Percentiles rank a stretch among this genome's conserved stretches.
Conservation (phyloP, 495 filamentous ascomycete species). For the Lentithecium fluviatile region DNA sequence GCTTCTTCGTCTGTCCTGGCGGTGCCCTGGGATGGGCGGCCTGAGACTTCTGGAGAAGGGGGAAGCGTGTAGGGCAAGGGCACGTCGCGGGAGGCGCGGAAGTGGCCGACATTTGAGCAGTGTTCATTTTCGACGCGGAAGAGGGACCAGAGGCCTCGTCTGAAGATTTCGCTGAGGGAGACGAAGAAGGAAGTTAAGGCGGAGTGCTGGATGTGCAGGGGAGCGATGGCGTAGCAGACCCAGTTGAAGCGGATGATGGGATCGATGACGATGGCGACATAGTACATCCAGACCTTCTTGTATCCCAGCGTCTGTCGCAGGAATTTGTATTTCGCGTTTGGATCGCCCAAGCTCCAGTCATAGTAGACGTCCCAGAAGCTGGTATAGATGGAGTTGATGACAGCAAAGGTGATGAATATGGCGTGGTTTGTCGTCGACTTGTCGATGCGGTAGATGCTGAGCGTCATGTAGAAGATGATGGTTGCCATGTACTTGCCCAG, state of each 20-base stretch:
- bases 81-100: constrained; percentile 78
- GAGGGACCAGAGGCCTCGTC: constrained; percentile 84
- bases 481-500: constrained; percentile 87
- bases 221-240: constrained; percentile 90
- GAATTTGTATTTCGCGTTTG: constrained; percentile 64
- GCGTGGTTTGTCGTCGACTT: constrained; percentile 54
- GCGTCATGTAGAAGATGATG: constrained; percentile 70
- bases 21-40: not conserved
- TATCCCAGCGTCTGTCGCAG: constrained; percentile 79
- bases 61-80: constrained; percentile 73
- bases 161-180: constrained; percentile 69
- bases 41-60: constrained; percentile 24
- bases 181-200: constrained; percentile 74
- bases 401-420: constrained; percentile 74
- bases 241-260: constrained; percentile 91
- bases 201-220: constrained; percentile 73
- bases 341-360: constrained; percentile 87
- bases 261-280: constrained; percentile 77
- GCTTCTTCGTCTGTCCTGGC: not conserved
- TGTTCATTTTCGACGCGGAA: constrained; percentile 98
- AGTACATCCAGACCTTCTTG: constrained; percentile 77
- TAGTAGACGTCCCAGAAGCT: constrained; percentile 97
- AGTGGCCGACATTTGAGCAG: constrained; percentile 79
- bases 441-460: constrained; percentile 81
- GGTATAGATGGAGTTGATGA: constrained; percentile 77